These are phyloP conservation scores for Stachybotrys elegans DNA, from an alignment of 2,329 filamentous ascomycete species.

Conservation along the genomic window DNA sequence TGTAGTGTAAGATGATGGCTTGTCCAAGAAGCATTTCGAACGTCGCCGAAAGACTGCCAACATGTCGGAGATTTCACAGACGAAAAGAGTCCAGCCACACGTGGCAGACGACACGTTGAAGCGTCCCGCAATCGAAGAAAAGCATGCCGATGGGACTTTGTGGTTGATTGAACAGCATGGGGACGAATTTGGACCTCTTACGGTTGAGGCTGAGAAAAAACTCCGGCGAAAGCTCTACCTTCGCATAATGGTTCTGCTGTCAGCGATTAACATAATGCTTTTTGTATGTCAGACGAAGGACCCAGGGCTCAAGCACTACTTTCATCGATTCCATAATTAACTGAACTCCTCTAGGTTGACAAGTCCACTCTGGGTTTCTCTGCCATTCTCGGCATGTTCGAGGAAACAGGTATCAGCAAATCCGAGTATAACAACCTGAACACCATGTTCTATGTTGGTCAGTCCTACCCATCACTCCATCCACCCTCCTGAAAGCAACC, in stretches of 20 bases:
- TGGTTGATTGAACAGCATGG: slow-evolving; percentile 28
- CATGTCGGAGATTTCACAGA: no score
- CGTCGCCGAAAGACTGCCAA: no score
- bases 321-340: no score
- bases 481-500: not conserved
- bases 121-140: no score
- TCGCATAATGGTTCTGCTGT: slow-evolving; percentile 24
- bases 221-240: slow-evolving; percentile 27
- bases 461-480: no score
- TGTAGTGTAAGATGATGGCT: no score
- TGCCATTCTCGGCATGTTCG: slow-evolving; percentile 34
- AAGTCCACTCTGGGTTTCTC: slow-evolving; percentile 35
- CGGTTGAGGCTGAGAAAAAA: slow-evolving; percentile 24
- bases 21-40: no score
- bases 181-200: slow-evolving; percentile 22
- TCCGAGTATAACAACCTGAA: slow-evolving; percentile 34
- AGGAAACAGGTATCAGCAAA: slow-evolving; percentile 31
- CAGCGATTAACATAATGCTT: slow-evolving; percentile 28
- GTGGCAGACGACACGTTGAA: no score
- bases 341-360: slow-evolving; percentile 23
- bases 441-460: slow-evolving; percentile 37
- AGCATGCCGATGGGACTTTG: slow-evolving; percentile 31
- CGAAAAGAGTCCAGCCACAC: no score
- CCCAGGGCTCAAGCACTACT: no score
- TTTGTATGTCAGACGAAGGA: slow-evolving; percentile 25